Evolutionary conservation across 495 filamentous ascomycete species (phyloP), one percentile per base, ranked within the genome.

Genomic region (Penicillium bialowiezense): DNA sequence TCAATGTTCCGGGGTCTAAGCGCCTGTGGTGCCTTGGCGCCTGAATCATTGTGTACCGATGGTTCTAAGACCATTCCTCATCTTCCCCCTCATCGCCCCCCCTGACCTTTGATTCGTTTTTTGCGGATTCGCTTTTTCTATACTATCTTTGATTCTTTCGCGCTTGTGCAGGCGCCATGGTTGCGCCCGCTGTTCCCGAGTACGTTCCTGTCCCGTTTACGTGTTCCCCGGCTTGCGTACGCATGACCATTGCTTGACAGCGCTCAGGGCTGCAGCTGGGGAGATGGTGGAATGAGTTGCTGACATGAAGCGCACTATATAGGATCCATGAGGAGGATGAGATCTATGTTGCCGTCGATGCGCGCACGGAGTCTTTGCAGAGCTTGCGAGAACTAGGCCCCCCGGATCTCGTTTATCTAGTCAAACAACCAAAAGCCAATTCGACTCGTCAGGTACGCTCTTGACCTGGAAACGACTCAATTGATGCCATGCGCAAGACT

Each of bases 321-420:
- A 97, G 93, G 67, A 84, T 99, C 53, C 89, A 90, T 51, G 93
- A 97, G 68, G 73, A 77, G 56, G 89, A 96, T 62, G 82, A 92
- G 35, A 76, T 93, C 31, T 88, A 88, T 60, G 86, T 95, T 54
- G 89, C 90, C 32, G 84, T 96, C 62, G 89, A 92, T 67, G 82
- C 90, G 58, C 87, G 93, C 59, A 90, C 91, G 59, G 93, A 97
- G 55, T 82, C 87, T 7, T 78, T 98, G 15, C 79, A 84, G 60
- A 78, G 82, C 24, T 75, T 97, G 49, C 85, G 93, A 55, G 93
- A 98, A 77, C 79, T 97, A 48, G 93, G 93, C 23, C 95, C 93
- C 7, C 93, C 93, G 23, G 93, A 98, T 62, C 78, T 98, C 20
- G 93, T 97, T 15, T 93, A 97, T 71, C 77, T 98, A 42, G 82